A percentile compares a stretch with the other conserved stretches of the same genome.
These are phyloP conservation scores for Podila minutissima DNA, from an alignment of 192 early-diverging fungal genomes.

Conservation along the genomic window DNA sequence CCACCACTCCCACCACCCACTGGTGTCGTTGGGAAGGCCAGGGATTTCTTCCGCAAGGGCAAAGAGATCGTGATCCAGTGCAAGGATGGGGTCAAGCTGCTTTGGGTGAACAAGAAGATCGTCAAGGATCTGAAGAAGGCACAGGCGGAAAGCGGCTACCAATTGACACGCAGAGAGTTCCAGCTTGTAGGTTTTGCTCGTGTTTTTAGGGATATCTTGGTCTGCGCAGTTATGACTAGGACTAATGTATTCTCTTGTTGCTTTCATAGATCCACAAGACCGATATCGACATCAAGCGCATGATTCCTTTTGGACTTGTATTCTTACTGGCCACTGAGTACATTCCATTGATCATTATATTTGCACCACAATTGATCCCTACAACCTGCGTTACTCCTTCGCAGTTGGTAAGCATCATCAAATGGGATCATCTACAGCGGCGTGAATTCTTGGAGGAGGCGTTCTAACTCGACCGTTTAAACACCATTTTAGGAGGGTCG, in stretches of 20 bases:
- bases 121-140: conserved; percentile 49
- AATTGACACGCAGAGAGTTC: conserved; percentile 54
- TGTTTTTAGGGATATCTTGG: not conserved
- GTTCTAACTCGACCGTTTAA: not conserved
- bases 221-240: no score
- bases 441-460: no score
- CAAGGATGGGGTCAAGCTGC: conserved; percentile 62
- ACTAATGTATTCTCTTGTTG: no score
- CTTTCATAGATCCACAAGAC: conserved; percentile 51
- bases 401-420: conserved; percentile 52
- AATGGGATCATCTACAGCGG: no score
- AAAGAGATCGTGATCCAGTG: conserved; percentile 63
- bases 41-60: conserved; percentile 35
- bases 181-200: conserved; percentile 49
- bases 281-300: conserved; percentile 55
- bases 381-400: conserved; percentile 59
- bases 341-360: conserved; percentile 62
- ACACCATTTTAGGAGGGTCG: conserved; percentile 44
- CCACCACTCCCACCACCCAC: conserved; percentile 12
- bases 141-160: conserved; percentile 46
- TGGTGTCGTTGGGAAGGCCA: conserved; percentile 28
- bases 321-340: conserved; percentile 60
- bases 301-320: conserved; percentile 61
- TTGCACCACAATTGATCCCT: conserved; percentile 61
- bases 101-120: conserved; percentile 60